Conservation (phyloP, 768 basidiomycete species). For the Termitomyces sp. region DNA sequence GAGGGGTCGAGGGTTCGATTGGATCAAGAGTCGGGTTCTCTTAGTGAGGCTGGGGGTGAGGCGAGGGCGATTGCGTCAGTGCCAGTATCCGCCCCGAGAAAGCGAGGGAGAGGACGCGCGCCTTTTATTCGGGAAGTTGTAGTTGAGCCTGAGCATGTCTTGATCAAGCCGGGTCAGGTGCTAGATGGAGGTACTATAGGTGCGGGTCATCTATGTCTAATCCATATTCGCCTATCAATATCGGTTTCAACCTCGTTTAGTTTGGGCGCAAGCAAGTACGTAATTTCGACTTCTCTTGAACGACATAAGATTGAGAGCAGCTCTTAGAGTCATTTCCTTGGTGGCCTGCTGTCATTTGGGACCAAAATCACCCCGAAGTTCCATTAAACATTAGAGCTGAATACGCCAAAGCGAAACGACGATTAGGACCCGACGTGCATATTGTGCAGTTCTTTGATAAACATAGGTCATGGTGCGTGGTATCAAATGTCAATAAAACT, state of each 20-base stretch:
- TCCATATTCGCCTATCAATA: neutral
- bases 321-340: constrained; percentile 67
- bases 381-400: constrained; percentile 33
- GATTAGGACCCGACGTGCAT: constrained; percentile 40
- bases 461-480: constrained; percentile 50
- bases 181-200: constrained; percentile 61
- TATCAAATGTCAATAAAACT: neutral
- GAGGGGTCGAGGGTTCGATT: constrained; percentile 10
- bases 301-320: neutral
- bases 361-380: constrained; percentile 52
- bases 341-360: constrained; percentile 82
- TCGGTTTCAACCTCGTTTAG: constrained; percentile 27
- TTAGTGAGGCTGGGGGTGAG: constrained; percentile 32
- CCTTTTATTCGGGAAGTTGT: neutral
- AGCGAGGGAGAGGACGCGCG: neutral
- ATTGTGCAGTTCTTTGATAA: constrained; percentile 82
- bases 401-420: constrained; percentile 24
- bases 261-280: constrained; percentile 81
- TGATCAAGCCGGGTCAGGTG: constrained; percentile 26
- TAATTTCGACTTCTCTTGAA: constrained; percentile 2
- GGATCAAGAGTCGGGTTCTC: constrained; percentile 33
- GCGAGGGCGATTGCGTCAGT: neutral
- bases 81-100: neutral
- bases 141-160: constrained; percentile 22
- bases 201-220: constrained; percentile 24